Evolutionary conservation across 2,329 filamentous ascomycete species (phyloP), one percentile per base, ranked within the genome.

Genomic region (Meredithiella fracta): DNA sequence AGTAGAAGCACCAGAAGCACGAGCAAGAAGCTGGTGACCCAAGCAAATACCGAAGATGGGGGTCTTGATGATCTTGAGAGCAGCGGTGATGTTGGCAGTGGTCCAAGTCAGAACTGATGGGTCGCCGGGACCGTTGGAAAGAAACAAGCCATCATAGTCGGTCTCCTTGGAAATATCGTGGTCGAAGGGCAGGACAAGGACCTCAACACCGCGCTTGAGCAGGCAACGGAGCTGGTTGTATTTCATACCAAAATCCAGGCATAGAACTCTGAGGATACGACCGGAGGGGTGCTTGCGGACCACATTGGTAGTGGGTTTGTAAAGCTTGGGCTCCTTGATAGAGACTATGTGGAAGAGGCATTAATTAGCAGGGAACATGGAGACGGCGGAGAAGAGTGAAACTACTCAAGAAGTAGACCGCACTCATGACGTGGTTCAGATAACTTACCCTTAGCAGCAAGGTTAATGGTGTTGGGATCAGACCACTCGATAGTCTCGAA

Each of bases 191-290:
- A 92, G 90, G 57, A 96, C 88, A 61, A 95, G 73, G 52, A 97
- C 90, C 68, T 98, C 92, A 56, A 97, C 85, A 56, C 92, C 92
- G 63, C 92, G 82, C 64, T 82, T 83, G 59, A 98, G 76, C 64
- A 98, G 82, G 72, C 92, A 98, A 62, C 92, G 80, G 63, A 98
- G 77, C 73, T 98, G 92, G 73, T 97, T 98, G 73, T 87, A 96
- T 72, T 98, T 98, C 75, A 97, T 83, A 68, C 92, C 92, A 63
- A 98, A 91, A 72, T 98, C 92, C 63, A 98, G 79, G 67, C 89
- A 95, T 53, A 97, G 75, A 60, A 98, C 83, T 66, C 90, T 86
- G 58, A 97, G 77, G 52, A 83, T 77, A 63, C 90, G 85, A 60
- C 91, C 92, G 57, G 88, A 94, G 42, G 90, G 85, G 70, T 95